These are phyloP conservation scores for Sporothrix luriei DNA, from an alignment of 2,329 filamentous ascomycete genomes.

Conservation along the genomic window DNA sequence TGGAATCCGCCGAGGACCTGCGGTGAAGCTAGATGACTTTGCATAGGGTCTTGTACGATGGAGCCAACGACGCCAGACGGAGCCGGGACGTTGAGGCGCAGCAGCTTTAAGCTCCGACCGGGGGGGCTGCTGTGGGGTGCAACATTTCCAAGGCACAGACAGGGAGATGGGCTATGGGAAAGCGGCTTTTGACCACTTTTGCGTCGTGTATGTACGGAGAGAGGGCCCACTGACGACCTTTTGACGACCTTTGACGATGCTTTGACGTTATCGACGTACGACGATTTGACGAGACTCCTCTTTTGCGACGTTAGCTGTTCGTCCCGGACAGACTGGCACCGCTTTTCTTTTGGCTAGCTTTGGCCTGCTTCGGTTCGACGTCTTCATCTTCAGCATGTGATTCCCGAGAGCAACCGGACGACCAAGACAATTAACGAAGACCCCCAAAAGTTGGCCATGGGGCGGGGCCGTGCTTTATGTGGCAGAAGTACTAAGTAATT, in stretches of 20 bases:
- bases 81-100: constrained; percentile 5
- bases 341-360: no score
- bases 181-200: not conserved
- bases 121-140: not conserved
- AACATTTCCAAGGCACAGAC: constrained; percentile 17
- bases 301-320: no score
- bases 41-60: no score
- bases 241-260: no score
- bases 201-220: no score
- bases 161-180: no score
- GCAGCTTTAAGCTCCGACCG: constrained; percentile 1
- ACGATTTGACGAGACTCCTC: no score
- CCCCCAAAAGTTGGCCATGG: constrained; percentile 5
- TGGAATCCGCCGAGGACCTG: not conserved
- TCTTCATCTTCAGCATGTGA: not conserved
- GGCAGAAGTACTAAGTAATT: no score
- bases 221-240: no score
- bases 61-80: not conserved
- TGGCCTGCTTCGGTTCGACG: not conserved
- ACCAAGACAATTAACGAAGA: not conserved
- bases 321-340: no score
- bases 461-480: constrained; percentile 15
- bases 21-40: not conserved
- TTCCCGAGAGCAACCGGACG: not conserved
- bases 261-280: no score